Conservation (phyloP, 2,329 filamentous ascomycete species). For the Sphaerostilbella broomeana region DNA sequence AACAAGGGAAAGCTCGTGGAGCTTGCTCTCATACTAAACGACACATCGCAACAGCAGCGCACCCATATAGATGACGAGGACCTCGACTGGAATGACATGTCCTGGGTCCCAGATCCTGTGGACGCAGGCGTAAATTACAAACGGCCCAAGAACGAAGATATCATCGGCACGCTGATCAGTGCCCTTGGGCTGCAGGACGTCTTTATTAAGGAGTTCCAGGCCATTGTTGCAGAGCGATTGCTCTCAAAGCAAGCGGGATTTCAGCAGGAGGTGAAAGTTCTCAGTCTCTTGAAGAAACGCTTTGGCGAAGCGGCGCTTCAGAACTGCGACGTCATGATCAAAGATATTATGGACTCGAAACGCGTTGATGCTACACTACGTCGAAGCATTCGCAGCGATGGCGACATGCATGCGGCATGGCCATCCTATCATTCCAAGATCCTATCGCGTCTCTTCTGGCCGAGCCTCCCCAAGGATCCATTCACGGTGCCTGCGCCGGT, state of each 20-base stretch:
- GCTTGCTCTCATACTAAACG: constrained; percentile 59
- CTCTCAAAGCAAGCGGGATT: constrained; percentile 61
- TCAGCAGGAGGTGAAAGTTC: constrained; percentile 72
- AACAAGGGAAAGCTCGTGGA: constrained; percentile 53
- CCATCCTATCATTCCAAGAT: constrained; percentile 69
- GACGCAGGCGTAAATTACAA: constrained; percentile 92
- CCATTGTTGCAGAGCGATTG: constrained; percentile 78
- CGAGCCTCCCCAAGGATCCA: constrained; percentile 63
- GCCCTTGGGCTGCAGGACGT: constrained; percentile 83
- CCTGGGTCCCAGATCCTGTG: constrained; percentile 86
- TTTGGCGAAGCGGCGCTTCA: constrained; percentile 83
- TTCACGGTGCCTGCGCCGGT: constrained; percentile 59
- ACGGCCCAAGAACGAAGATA: constrained; percentile 79
- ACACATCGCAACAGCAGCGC: constrained; percentile 49
- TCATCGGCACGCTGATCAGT: constrained; percentile 83
- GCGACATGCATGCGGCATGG: constrained; percentile 14
- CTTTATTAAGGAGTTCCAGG: constrained; percentile 92
- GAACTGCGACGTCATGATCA: constrained; percentile 95
- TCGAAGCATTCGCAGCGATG: constrained; percentile 27
- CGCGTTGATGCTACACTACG: constrained; percentile 64
- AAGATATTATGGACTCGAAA: constrained; percentile 79
- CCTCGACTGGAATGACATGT: constrained; percentile 85
- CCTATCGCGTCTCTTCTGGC: constrained; percentile 91
- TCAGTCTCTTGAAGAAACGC: constrained; percentile 80
- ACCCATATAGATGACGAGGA: constrained; percentile 57